Evolutionary conservation across 306 rosid genomes (phyloP), one percentile per base, ranked within the genome.

Genomic region (Cucumis hystrix): DNA sequence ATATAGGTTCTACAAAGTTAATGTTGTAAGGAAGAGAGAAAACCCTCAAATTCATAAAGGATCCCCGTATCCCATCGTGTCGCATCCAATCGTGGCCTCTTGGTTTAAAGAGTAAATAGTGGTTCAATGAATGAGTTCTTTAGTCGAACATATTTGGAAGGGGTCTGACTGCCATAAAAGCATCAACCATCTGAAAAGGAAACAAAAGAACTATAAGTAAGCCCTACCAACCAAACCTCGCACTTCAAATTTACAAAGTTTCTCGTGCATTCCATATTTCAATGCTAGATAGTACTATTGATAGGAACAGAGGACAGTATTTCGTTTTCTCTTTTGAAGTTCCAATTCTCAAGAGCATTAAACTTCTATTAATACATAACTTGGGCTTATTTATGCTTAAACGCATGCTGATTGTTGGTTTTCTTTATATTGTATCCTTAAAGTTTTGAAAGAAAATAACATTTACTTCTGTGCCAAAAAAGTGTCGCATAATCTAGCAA

Each of bases 151-250:
- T 89, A 78, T 83, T 84, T 17, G 96, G 92, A 63, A 93, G 92
- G 49, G 96, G 97, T 80, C 97, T 87, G 33, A 91, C 86, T 1
- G 97, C 93, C 98, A 93, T 93, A 74, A 91, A 91, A 40, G 97
- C 98, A 77, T 91, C 97, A 76, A 93, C 98, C 97, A 91, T 89
- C 97, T 91, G 93, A 67, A 64, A 75, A 10, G 51, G 64, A 68
- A 79, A 37, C 30, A 77, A 28, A 21, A 81, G 37, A 60, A 23
- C 37, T 14, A 37, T 25, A 20, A 74, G 58, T 21, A 69, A 7
- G 75, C 40, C 57, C 21, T 43, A 62, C 17, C 15, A 62, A 1
- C 39, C 40, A 68, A 43, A 6, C 4, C 10, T 43, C 12, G 12
- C 9, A 12, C 56, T 68, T 43, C 1, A 3, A 60, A 60, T 51